phyloP scores from a whole-genome alignment of 2,329 filamentous ascomycete species.

The Aphanocladium album region DNA sequence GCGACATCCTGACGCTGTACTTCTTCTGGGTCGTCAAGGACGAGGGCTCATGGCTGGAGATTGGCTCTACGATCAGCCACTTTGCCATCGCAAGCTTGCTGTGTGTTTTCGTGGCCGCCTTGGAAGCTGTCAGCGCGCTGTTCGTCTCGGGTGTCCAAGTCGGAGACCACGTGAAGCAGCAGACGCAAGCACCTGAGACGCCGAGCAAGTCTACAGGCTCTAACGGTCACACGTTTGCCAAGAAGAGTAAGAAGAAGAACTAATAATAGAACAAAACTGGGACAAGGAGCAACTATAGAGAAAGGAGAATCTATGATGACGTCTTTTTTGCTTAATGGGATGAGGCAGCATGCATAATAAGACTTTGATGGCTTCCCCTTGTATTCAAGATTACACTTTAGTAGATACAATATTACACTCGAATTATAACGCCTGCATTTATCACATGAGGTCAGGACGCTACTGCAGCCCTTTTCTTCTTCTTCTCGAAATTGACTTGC shows the following conservation, averaged over 20 bases:
- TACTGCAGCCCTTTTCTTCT: neutral
- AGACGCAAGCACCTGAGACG: neutral
- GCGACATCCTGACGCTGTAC: conserved; percentile 85
- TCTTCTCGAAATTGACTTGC: neutral
- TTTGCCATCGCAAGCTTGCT: conserved; percentile 88
- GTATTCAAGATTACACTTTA: neutral
- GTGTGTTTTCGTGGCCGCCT: conserved; percentile 81
- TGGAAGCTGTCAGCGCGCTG: conserved; percentile 80
- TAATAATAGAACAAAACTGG: neutral
- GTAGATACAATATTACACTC: neutral
- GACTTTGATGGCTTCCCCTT: neutral
- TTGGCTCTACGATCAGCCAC: conserved; percentile 93
- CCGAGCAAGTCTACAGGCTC: neutral
- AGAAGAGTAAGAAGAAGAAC: conserved; percentile 10
- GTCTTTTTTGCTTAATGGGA: neutral
- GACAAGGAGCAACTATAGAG: neutral
- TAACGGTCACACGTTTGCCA: neutral
- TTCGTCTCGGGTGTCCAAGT: conserved; percentile 80
- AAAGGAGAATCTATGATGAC: neutral
- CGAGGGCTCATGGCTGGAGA: conserved; percentile 95
- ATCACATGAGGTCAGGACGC: neutral
- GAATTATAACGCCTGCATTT: neutral
- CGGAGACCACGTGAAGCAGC: conserved; percentile 22
- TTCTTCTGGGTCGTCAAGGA: conserved; percentile 98
- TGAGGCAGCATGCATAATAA: neutral